Conservation (phyloP, 257 asterid species). For the Leonotis leonurus region DNA sequence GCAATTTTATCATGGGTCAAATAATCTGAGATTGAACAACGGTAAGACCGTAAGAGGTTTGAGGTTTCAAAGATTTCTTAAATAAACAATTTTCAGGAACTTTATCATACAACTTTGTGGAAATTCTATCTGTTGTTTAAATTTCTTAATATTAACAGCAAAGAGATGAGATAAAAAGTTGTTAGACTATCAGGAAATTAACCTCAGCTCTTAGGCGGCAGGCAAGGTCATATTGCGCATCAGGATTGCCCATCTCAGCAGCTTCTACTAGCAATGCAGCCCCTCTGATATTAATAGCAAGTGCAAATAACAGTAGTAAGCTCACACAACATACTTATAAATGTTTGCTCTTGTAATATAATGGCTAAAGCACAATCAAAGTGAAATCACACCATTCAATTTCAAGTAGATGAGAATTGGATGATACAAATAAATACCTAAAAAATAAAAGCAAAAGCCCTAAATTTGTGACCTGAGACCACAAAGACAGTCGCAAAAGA, state of each 20-base stretch:
- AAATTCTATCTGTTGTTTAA: background rate
- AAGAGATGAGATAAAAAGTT: background rate
- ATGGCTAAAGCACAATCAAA: slow-evolving; percentile 1
- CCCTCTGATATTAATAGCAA: slow-evolving; percentile 47
- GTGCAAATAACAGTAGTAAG: slow-evolving; percentile 12
- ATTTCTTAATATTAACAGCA: background rate
- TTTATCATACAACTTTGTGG: background rate
- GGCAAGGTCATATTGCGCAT: slow-evolving; percentile 83
- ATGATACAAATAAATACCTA: background rate
- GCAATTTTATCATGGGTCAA: background rate
- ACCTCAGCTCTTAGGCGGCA: slow-evolving; percentile 84
- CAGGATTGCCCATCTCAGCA: slow-evolving; percentile 97
- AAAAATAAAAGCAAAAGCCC: background rate
- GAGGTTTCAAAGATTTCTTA: background rate
- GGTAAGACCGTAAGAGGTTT: background rate
- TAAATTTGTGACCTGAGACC: background rate
- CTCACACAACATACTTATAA: background rate
- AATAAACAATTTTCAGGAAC: too few relatives aligned
- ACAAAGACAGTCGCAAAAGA: slow-evolving; percentile 10
- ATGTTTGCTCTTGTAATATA: background rate
- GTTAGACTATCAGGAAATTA: slow-evolving; percentile 12
- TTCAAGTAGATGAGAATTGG: background rate
- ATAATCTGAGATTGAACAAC: background rate
- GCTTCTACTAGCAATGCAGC: slow-evolving; percentile 98
- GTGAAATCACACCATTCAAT: background rate